A percentile compares a stretch with the other conserved stretches of the same genome.
Conservation (phyloP, 2,329 filamentous ascomycete genomes). For the Knufia fluminis region DNA sequence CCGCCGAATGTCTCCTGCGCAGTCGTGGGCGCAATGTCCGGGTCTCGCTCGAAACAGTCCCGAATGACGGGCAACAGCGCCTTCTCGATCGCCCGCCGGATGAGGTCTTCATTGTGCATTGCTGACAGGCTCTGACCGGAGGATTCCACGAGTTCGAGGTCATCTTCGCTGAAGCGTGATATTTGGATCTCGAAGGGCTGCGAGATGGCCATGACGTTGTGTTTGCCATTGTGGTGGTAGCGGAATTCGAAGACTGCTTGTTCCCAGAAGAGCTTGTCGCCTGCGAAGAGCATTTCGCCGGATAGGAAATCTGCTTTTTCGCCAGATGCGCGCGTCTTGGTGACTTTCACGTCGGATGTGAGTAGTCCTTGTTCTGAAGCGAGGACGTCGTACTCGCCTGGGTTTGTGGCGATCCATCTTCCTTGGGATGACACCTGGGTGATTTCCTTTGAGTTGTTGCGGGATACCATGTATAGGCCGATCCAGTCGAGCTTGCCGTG, state of each 20-base stretch:
- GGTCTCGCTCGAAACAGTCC: constrained; percentile 87
- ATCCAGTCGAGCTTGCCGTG: constrained; percentile 93
- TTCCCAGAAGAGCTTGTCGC: constrained; percentile 96
- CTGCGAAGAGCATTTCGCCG: constrained; percentile 78
- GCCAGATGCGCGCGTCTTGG: constrained; percentile 29
- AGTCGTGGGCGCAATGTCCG: constrained; percentile 75
- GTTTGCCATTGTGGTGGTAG: constrained; percentile 87
- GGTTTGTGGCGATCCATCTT: constrained; percentile 76
- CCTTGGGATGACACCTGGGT: constrained; percentile 80
- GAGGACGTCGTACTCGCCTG: constrained; percentile 64
- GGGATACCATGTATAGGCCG: constrained; percentile 88
- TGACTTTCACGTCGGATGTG: constrained; percentile 53
- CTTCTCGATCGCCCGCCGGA: constrained; percentile 62
- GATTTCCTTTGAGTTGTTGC: constrained; percentile 76
- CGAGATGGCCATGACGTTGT: constrained; percentile 90
- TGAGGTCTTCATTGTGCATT: constrained; percentile 47
- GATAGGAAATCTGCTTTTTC: constrained; percentile 49
- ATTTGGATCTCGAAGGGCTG: constrained; percentile 88
- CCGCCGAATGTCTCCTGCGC: constrained; percentile 75
- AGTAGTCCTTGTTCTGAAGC: constrained; percentile 70
- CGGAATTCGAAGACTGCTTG: constrained; percentile 94
- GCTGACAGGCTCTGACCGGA: constrained; percentile 11
- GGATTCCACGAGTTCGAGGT: constrained; percentile 41
- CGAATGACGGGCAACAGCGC: constrained; percentile 73
- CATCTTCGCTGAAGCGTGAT: constrained; percentile 67